Conservation (phyloP, 257 asterid genomes). For the Solanum habrochaites region DNA sequence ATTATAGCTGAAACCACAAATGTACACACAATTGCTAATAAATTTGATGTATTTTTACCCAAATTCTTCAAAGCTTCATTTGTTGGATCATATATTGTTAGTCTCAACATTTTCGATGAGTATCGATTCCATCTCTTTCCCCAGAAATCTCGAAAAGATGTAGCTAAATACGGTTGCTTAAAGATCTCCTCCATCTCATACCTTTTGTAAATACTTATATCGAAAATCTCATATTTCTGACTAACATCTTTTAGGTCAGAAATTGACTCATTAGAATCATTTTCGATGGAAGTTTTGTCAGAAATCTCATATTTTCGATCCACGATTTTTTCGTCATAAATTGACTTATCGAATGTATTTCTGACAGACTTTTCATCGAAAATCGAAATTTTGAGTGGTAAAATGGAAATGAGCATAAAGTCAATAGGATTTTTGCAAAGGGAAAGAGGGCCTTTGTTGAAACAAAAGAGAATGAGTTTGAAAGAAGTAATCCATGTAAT, state of each 20-base stretch:
- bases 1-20: not conserved
- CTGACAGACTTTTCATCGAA: not conserved
- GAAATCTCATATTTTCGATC: not conserved
- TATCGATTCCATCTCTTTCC: not conserved
- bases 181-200: not conserved
- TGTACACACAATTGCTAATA: not conserved
- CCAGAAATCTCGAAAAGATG: not conserved
- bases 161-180: not conserved
- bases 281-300: not conserved
- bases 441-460: not conserved
- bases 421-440: not conserved
- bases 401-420: not conserved
- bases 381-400: not conserved
- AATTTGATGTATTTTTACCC: not conserved
- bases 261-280: too few relatives aligned
- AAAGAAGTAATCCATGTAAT: not conserved
- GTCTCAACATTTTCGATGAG: not conserved
- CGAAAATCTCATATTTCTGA: not conserved
- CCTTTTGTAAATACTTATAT: not conserved
- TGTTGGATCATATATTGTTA: not conserved
- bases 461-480: not conserved
- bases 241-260: not conserved
- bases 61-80: not conserved
- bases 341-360: not conserved
- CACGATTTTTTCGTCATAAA: not conserved